Base-by-base conservation (phyloP, 305 asterid genomes). In the Striga hermonthica region DNA sequence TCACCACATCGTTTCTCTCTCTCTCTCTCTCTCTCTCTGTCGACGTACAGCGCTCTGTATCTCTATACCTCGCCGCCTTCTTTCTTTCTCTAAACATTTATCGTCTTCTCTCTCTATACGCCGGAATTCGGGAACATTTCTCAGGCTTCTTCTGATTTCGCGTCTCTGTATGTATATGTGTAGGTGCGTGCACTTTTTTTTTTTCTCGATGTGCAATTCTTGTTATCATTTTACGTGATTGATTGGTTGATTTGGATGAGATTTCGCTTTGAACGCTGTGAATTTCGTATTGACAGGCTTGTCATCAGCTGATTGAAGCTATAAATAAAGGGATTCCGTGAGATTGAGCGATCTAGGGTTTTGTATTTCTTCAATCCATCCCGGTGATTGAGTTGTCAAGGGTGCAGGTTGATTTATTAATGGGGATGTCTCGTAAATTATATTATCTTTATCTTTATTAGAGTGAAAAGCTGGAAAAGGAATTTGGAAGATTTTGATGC, bases 331-430 rank as follows among this genome's bases (percentile, higher is more conserved):
- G 66, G 60, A 56, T 45, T 70, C 15, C 16, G 41, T 55, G 54
- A 13, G 66, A 66, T 53, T 60, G 67, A 38, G 66, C 74, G 87
- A 80, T 83, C 86, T 80, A 76, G 84, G 84, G 74, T 74, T 78
- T 75, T 64, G 34, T 63, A 7, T 9, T 28, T 9, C 59, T 52
- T 16, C 22, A 49, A 14, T 15, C 34, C 22, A 3, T 52, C n/a
- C 13, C 50, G 54, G 22, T 7, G 7, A 48, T n/a, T 40, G 49
- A 37, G 43, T 37, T 64, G 7, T 60, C 43, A 34, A 74, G 76
- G 56, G 57, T 63, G 44, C 14, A 28, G 2, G 31, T 31, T 48
- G 9, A n/a, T 3, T 4, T 8, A 36, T 47, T 61, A 60, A 60
- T 70, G 65, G 53, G 13, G 13, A 57, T 14, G 22, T 45, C 37